Evolutionary conservation across 345 rosid species (phyloP).

Genomic region (Salix suchowensis): DNA sequence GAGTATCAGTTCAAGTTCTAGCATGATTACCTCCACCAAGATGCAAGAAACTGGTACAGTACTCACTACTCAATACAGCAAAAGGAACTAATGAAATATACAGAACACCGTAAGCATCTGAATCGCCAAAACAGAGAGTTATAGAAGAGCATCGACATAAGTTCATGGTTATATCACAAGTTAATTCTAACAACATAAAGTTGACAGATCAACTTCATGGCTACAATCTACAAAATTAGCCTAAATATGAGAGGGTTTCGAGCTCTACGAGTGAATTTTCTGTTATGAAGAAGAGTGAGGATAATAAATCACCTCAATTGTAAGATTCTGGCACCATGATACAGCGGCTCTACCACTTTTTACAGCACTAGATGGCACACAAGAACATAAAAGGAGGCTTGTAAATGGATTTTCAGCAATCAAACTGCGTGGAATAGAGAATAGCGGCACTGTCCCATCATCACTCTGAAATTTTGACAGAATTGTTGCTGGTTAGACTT

Average conservation of each 20-base stretch:
- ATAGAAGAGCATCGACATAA: background rate
- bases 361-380: slow-evolving; percentile 32
- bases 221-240: slow-evolving; percentile 4
- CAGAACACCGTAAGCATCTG: background rate
- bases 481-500: slow-evolving; percentile 21
- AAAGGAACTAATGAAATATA: background rate
- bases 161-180: background rate
- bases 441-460: slow-evolving; percentile 61
- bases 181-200: background rate
- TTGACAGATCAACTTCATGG: background rate
- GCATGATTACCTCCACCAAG: background rate
- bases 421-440: slow-evolving; percentile 64
- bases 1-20: background rate
- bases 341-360: slow-evolving; percentile 36
- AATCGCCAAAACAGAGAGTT: background rate
- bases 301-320: slow-evolving; percentile 61
- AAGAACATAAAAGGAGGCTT: slow-evolving; percentile 72
- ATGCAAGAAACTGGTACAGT: background rate
- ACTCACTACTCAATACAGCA: background rate
- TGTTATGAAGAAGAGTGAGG: slow-evolving; percentile 7
- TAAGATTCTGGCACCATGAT: slow-evolving; percentile 81
- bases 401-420: slow-evolving; percentile 95
- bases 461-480: slow-evolving; percentile 56
- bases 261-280: slow-evolving; percentile 1
- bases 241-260: background rate